A percentile compares a stretch with the other conserved stretches of the same genome.
Conservation (phyloP, 257 asterid genomes). For the Ilex aquifolium region DNA sequence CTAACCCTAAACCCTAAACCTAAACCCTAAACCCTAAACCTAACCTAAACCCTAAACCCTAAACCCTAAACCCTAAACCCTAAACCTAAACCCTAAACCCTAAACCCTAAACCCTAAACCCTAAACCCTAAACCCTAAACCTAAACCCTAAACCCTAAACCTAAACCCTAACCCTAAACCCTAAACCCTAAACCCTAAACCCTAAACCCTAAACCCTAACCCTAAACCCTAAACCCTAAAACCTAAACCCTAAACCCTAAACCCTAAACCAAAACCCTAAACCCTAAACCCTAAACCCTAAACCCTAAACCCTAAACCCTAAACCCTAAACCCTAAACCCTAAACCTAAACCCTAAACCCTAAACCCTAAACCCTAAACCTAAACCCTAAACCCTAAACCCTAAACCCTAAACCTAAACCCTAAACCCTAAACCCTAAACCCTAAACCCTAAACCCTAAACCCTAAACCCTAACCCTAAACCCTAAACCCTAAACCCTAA, state of each 20-base stretch:
- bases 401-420: conserved; percentile 11
- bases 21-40: conserved; percentile 5
- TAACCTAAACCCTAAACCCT: conserved; percentile 3
- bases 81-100: conserved; percentile 10
- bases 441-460: conserved; percentile 17
- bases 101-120: conserved; percentile 10
- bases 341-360: conserved; percentile 8
- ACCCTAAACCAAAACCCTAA: conserved; percentile 8
- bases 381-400: conserved; percentile 11
- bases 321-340: conserved; percentile 13
- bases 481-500: conserved; percentile 16
- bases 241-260: conserved; percentile 7
- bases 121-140: conserved; percentile 11
- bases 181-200: conserved; percentile 6
- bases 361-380: conserved; percentile 7
- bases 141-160: conserved; percentile 14
- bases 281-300: conserved; percentile 6
- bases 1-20: conserved; percentile 9
- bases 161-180: conserved; percentile 6
- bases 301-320: conserved; percentile 6
- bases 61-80: conserved; percentile 7
- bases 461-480: conserved; percentile 10
- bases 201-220: conserved; percentile 11
- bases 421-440: conserved; percentile 13
- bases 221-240: conserved; percentile 3